Evolutionary conservation across 495 filamentous ascomycete genomes (phyloP).

Genomic region (Aspergillus ostianus): DNA sequence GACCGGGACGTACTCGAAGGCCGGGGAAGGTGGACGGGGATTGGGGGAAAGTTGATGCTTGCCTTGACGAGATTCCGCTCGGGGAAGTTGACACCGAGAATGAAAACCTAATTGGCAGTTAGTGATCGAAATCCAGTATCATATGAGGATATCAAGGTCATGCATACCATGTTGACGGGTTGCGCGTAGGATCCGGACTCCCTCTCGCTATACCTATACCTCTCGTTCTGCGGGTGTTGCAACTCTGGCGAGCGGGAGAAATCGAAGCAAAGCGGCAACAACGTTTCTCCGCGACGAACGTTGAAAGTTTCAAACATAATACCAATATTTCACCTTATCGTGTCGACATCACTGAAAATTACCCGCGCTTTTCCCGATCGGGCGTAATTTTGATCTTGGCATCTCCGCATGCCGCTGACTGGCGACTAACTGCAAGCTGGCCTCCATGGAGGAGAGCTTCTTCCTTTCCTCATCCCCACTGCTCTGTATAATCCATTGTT

Average conservation of each 20-base stretch:
- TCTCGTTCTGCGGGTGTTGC: conserved; percentile 9
- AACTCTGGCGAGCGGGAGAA: conserved; percentile 28
- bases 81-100: conserved; percentile 81
- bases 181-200: background rate
- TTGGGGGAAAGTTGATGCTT: conserved; percentile 29
- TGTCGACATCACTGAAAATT: conserved; percentile 5
- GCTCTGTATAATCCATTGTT: conserved; percentile 11
- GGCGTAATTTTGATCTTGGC: conserved; percentile 11
- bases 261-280: conserved; percentile 33
- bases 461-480: conserved; percentile 16
- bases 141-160: background rate
- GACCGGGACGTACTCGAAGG: conserved; percentile 9
- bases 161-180: conserved; percentile 36
- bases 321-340: background rate
- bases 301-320: conserved; percentile 10
- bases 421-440: conserved; percentile 36
- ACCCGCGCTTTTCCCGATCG: conserved; percentile 5
- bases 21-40: background rate
- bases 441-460: conserved; percentile 26
- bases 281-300: conserved; percentile 32
- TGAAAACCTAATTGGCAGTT: conserved; percentile 60
- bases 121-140: background rate
- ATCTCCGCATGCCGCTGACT: conserved; percentile 27
- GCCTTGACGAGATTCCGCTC: conserved; percentile 80
- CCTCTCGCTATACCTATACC: background rate